Evolutionary conservation across 139 green algal species (phyloP), one percentile per base, ranked within the genome.

Genomic region (Choricystis sp.): DNA sequence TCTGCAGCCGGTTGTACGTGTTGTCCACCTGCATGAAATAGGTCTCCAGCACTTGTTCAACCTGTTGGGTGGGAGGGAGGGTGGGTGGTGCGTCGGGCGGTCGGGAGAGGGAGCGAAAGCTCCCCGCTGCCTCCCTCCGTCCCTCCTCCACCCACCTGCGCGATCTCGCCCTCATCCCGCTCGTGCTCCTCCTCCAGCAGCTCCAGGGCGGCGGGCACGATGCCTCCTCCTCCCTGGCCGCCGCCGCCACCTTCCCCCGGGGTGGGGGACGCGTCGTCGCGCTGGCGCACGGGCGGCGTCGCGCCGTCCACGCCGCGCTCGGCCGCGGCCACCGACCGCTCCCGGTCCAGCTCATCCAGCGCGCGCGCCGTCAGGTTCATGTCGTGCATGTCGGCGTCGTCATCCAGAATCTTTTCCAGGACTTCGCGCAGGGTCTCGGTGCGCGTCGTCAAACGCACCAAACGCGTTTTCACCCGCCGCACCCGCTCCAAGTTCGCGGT

Each of bases 401-500:
- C 76, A 60, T 83, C 79, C 64, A 83, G 56, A 23, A 81, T 65
- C 70, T 83, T 83, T 66, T 81, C 76, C 60, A 82, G 66, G 60
- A 80, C 57, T 66, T 83, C 74, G 20, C 72, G 69, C 56, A 75
- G 72, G 30, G 75, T 82, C 64, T 83, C 77, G 24, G 79, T 75
- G 23, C 72, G 57, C 22, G 72, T 84, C 24, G 75, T 83, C 48
- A 84, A 27, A 19, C 78, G 63, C 57, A 77, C 72, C 66, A 80
- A 72, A 14, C 75, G 64, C 28, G 75, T 92, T 81, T 98, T 98
- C 60, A 96, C 80, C 60, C 78, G 75, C 3, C 91, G 73, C 65
- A 98, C 91, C 3, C 80, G 70, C 78, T 98, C 91, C 75, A 98
- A 74, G 69, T 94, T 89, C 48, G 76, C 63, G 0, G 80, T 87